Base-by-base conservation (phyloP, 2,329 filamentous ascomycete species). In the Pseudogymnoascus sp. region DNA sequence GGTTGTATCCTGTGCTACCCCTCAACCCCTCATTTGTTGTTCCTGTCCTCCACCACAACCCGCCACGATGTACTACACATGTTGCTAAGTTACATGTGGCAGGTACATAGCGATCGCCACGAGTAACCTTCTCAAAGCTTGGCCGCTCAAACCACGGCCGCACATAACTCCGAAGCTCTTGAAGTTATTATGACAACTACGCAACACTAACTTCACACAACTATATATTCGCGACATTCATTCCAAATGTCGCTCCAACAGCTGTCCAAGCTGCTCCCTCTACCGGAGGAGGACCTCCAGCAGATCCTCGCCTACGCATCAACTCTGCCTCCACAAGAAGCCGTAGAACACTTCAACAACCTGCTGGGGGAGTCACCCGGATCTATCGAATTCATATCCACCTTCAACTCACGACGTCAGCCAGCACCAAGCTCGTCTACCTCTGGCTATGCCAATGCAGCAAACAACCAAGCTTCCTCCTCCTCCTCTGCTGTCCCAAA, bases 311-410 rank as follows among this genome's bases (percentile, higher is more conserved):
- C 90, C 59, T 97, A 97, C 74, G 87, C 90, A 2, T 80, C 85
- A 37, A 88, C 87, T 0, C 82, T 97, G 7, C 86, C 91, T 19
- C 92, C 89, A 72, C 77, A 86, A 61, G 89, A 88, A 67, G 90
- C 91, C 13, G 91, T 86, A 60, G 87, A 92, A 44, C 91, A 97
- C 75, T 88, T 99, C 65, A 89, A 87, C 74, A 91, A 95, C 72
- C 80, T 99, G 62, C 83, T 99, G 0, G 95, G 93, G 60, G 91
- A 96, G 74, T 92, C 90, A 6, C 85, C 92, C 1, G 86, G 89
- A 69, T 83, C 85, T 1, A 75, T 90, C 61, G 87, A 90, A 68
- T 90, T 90, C 71, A 89, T 90, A 65, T 80, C 86, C 21, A 83
- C 83, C 10, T 90, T 89, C 76, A 97, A 96, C 73, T 83, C 87